phyloP scores from a whole-genome alignment of 2,329 filamentous ascomycete species.

The Phoma sp. region DNA sequence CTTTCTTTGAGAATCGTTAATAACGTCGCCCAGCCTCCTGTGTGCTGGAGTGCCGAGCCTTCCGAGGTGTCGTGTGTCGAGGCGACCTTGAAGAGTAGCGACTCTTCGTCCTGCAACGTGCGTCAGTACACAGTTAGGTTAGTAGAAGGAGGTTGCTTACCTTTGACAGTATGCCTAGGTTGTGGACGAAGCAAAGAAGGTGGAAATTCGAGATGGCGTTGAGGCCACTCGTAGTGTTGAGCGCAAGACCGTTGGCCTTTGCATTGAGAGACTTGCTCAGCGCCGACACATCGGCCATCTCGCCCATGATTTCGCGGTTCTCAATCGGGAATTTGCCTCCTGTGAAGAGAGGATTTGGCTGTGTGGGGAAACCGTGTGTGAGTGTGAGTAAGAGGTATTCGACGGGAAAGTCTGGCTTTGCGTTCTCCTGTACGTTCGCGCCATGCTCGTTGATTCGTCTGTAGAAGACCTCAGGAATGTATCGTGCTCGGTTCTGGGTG shows the following conservation, averaged over 20 bases:
- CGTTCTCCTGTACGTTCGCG: conserved; percentile 94
- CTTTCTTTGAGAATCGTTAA: conserved; percentile 93
- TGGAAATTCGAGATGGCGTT: conserved; percentile 90
- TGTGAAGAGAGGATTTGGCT: conserved; percentile 78
- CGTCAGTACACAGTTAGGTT: not conserved
- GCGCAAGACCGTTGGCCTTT: conserved; percentile 56
- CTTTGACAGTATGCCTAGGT: conserved; percentile 82
- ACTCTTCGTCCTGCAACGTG: conserved; percentile 78
- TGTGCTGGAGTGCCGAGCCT: conserved; percentile 82
- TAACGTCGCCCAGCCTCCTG: conserved; percentile 91
- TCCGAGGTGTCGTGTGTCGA: conserved; percentile 80
- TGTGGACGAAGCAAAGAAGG: conserved; percentile 83
- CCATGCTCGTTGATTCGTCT: conserved; percentile 95
- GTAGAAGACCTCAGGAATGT: conserved; percentile 98
- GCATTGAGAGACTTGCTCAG: conserved; percentile 73
- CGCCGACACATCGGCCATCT: conserved; percentile 78
- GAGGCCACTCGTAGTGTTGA: conserved; percentile 68
- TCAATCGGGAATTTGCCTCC: conserved; percentile 81
- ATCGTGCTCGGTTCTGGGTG: conserved; percentile 71
- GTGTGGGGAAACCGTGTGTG: conserved; percentile 92
- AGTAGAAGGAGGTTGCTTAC: conserved; percentile 55
- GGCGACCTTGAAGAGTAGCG: conserved; percentile 83
- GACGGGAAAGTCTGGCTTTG: conserved; percentile 93
- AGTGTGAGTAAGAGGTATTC: conserved; percentile 96
- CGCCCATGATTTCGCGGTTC: conserved; percentile 85